Evolutionary conservation across 2,329 filamentous ascomycete species (phyloP), one percentile per base, ranked within the genome.

Genomic region (Corinectria fuckeliana): DNA sequence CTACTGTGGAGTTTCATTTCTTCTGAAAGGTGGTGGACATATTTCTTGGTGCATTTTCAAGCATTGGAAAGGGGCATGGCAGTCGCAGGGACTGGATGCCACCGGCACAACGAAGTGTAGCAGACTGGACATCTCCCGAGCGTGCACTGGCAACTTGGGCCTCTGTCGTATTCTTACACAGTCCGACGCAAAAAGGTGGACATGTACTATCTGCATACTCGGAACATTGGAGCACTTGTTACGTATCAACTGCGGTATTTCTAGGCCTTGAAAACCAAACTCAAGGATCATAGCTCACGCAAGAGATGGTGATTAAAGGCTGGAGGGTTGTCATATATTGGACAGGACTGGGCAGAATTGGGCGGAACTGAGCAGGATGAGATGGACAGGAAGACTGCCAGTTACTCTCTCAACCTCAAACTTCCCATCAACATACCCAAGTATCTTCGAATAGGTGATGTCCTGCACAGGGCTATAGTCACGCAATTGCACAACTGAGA

Each of bases 1-100:
- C 58, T 66, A 71, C 61, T 67, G 60, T 51, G 70, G 72, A 64
- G 66, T 71, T 72, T 70, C 54, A 61, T 63, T 67, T 66, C 55
- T 68, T 62, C 44, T 61, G 53, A 58, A 42, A 62, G 58, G 59
- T 64, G 61, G 56, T 36, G 57, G 62, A 61, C 62, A 64, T 66
- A 67, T 69, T 71, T 68, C 63, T 66, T 57, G 59, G 50, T 70
- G 63, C 62, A 69, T 62, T 61, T 67, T 62, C 36, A 32, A 69
- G 56, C 65, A 60, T 62, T 61, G 49, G 53, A 49, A 56, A 56
- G 50, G 23, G 55, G 49, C 47, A 57, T 36, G 36, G 30, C 41
- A 47, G 58, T 41, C 30, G 16, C 21, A 50, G 32, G 23, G 55
- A 42, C 30, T 42, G 42, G 23, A 36, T 41, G 16, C 13, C n/a